Evolutionary conservation across 768 basidiomycete genomes (phyloP), one percentile per base, ranked within the genome.

Genomic region (Exidia glandulosa): DNA sequence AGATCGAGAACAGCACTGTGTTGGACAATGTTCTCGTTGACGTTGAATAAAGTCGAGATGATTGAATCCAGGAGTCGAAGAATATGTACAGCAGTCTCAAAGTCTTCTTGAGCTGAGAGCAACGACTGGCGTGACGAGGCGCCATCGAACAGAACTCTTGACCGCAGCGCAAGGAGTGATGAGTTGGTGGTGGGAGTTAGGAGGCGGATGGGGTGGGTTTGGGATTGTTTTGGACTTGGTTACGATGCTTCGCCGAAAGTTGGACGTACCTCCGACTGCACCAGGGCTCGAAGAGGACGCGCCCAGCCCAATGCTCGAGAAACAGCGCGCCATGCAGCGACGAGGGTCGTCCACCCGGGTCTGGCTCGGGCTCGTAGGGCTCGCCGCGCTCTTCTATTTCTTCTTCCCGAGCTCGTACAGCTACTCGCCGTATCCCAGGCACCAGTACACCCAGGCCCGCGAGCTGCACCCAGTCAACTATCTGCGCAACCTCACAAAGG

Each of bases 391-490:
- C 63, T 67, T 84, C 62, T 73, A 76, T 66, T 69, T 89, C 58
- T 25, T 62, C 60, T 50, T 62, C 48, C 50, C 54, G 10, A 29
- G 30, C 30, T 27, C 25, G 7, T 54, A 54, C 50, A 27, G 14
- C 50, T 29, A 14, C 16, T 13, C 25, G 1, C 50, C 50, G 27
- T 54, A 54, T 27, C 50, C 50, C 12, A 12, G 3, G 7, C 59
- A 57, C 33, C 19, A 34, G 9, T 62, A 57, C 47, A 56, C 62
- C 33, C 60, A 64, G 47, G 36, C 62, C 16, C 52, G 61, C 36
- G 50, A 32, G 33, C 66, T 76, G 45, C 66, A 71, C 19, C 72
- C 93, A 1, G 86, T 87, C 67, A 91, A 94, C 70, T 95, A 95
- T 70, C 76, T 96, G 60, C 70, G 73, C 77, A 48, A 65, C 75